Base-by-base conservation (phyloP, 2,329 filamentous ascomycete species). In the Ceratocystis variospora region DNA sequence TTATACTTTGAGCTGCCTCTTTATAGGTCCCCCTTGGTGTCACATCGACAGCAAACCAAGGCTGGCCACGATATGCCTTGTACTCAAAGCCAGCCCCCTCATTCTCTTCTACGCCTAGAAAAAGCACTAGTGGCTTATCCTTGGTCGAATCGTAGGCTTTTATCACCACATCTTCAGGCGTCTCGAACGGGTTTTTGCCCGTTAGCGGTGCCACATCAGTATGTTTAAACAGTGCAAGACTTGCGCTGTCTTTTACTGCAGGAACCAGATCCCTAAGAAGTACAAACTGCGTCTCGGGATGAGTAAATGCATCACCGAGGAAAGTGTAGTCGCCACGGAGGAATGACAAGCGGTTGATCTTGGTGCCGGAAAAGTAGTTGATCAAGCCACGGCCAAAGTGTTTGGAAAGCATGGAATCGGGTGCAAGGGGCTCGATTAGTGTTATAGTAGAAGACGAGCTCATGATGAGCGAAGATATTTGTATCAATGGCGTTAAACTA, bases 21-120 rank as follows among this genome's bases (percentile, higher is more conserved):
- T 82, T 83, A 45, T 85, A 77, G 2, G 79, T 79, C 1, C 83
- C 86, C 69, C 81, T 84, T 0, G 90, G 87, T 2, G 92, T 95
- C 22, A 96, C 82, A 73, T 97, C 94, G 12, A 99, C 75, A 1
- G 92, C 93, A 73, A 97, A 99, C 76, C 86, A 95, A 1, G 94
- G 92, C 62, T 82, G 81, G 2, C 93, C 94, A 44, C 79, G 82
- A 73, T 96, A 95, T 61, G 84, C 84, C 68, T 84, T 85, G 72
- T 87, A 87, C 68, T 79, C 72, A 63, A 88, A 82, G 0, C 78
- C 81, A 37, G 73, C 71, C 19, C 74, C 72, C 57, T 74, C 69
- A 70, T 74, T 75, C 71, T 96, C 90, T 70, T 96, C 85, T 61
- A 96, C 76, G 0, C 93, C 93, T 33, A 97, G 78, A 73, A 97